Base-by-base conservation (phyloP, 2,329 filamentous ascomycete species). In the Coniochaeta sp. region DNA sequence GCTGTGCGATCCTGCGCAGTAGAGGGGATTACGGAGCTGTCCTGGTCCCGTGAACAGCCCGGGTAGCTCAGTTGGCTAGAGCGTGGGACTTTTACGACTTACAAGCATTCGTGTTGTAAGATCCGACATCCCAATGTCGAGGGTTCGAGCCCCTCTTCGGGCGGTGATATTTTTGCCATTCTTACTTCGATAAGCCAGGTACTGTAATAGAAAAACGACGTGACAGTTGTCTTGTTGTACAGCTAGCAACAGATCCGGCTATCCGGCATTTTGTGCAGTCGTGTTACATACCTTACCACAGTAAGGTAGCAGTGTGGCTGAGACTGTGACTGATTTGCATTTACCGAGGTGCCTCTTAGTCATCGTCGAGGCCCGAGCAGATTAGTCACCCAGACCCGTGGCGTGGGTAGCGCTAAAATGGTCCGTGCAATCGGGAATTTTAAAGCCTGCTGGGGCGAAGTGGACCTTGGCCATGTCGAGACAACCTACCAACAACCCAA, bases 61-160 rank as follows among this genome's bases (percentile, higher is more conserved):
- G 54, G 54, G 54, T 56, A 56, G 54, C 54, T 56, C 54, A 56
- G 54, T 56, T 56, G 54, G 54, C 30, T 56, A 56, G 54, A 56
- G 54, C 54, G 54, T 56, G 54, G 54, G 54, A 56, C 54, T 56
- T 56, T 56, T 56, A 56, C 30, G 54, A 56, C 54, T 17, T 22
- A 5, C 24, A 26, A 26, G 47, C n/a, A n/a, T n/a, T n/a, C n/a
- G n/a, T n/a, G n/a, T n/a, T n/a, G n/a, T n/a, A n/a, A n/a, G n/a
- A n/a, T 52, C 47, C 12, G 47, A 52, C 24, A 52, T 52, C 47
- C 47, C 47, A 52, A 52, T 52, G 47, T 52, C 47, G 47, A 52
- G 47, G 47, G 47, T 52, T 52, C 47, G 47, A 52, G 47, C 47
- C 47, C 47, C 47, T 52, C 47, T 52, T 52, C 47, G 47, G 47